Evolutionary conservation across 768 basidiomycete species (phyloP), one percentile per base, ranked within the genome.

Genomic region (Tephrocybe sp.): DNA sequence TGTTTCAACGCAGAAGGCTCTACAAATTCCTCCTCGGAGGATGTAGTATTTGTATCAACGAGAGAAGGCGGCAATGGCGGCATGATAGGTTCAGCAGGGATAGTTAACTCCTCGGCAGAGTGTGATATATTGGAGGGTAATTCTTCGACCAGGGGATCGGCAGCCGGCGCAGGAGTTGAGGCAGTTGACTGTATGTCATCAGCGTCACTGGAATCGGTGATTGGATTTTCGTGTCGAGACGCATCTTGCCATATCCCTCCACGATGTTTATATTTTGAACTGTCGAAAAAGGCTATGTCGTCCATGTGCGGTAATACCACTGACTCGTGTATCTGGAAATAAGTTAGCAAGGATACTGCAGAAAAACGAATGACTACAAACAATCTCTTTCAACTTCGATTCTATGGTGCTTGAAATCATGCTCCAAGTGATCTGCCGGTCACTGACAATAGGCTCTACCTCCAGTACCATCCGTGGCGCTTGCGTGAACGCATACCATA

Each of bases 271-370:
- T 79, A 86, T 2, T 63, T 59, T 3, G 61, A 60, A 28, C 88
- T 95, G 65, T 97, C 89, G 64, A 96, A 98, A 77, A 94, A 98
- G 11, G 94, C 78, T 51, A 98, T 89, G 60, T 99, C 97, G 65
- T 99, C 97, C 93, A 98, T 97, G 69, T 97, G 92, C 5, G 97
- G 97, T 64, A 95, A 71, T 16, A 99, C 97, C 16, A 98, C 81
- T 0, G 94, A 94, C 58, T 99, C 96, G 58, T 83, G 79, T 49
- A 98, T 90, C 95, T 98, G 60, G 15, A 45, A 51, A 31, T 32
- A 30, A 2, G 47, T 38, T 47, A 51, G 18, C 21, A 19, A 37
- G 4, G 8, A 19, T 37, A 21, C 16, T 19, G 18, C 6, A 6
- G n/a, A n/a, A 37, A 18, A 44, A 43, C 22, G 30, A 21, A 38